Evolutionary conservation across 179 eudicot species (phyloP).

Genomic region (Silene coronaria): DNA sequence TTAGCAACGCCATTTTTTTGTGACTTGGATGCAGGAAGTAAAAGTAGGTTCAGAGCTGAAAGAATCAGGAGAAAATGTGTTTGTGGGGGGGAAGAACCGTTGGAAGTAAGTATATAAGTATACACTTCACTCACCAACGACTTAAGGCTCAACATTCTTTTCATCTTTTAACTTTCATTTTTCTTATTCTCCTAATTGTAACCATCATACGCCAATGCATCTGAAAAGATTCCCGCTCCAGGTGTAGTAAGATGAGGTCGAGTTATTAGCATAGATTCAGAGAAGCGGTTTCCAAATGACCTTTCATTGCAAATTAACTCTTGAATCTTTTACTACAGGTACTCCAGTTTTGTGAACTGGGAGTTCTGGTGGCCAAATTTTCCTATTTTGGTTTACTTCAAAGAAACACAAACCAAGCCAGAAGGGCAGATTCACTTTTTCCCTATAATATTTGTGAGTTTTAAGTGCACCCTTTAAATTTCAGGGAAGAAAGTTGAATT

Average conservation of each 20-base stretch:
- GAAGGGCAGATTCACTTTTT: constrained; percentile 96
- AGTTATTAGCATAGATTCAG: background rate
- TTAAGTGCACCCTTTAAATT: background rate
- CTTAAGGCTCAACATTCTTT: too few relatives aligned
- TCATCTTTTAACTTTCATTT: too few relatives aligned
- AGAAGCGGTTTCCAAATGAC: background rate
- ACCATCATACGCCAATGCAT: too few relatives aligned
- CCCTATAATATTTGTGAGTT: constrained; percentile 91
- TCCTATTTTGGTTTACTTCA: constrained; percentile 86
- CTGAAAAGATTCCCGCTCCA: background rate
- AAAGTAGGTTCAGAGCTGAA: constrained; percentile 75
- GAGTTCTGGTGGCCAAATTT: constrained; percentile 98
- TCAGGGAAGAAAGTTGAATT: background rate
- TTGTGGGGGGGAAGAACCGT: constrained; percentile 93
- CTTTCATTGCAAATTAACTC: background rate
- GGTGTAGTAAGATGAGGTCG: background rate
- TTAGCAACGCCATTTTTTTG: background rate
- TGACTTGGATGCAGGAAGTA: constrained; percentile 54
- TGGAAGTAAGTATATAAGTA: constrained; percentile 89
- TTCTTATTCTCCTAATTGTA: too few relatives aligned
- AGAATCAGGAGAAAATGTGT: constrained; percentile 85
- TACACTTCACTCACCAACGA: constrained; percentile 1
- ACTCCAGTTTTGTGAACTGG: constrained; percentile 89
- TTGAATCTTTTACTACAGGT: constrained; percentile 38
- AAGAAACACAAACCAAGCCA: constrained; percentile 90